Evolutionary conservation across 139 green algal species (phyloP), one percentile per base, ranked within the genome.

Genomic region (Protoeuglena noctilucae): DNA sequence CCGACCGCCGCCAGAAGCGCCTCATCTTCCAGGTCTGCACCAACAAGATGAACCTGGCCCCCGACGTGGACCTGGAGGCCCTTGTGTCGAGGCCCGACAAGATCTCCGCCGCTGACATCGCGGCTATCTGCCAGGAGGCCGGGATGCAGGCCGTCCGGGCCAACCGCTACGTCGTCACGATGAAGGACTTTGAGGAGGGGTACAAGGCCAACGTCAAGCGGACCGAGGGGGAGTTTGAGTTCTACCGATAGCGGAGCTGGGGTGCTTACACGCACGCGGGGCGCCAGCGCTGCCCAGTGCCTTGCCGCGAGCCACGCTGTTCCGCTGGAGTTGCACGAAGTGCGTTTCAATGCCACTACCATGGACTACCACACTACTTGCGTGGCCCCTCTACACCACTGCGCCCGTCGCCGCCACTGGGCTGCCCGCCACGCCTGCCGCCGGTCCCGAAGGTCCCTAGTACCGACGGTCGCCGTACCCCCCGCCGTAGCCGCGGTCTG

Each of bases 11-110:
- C 4, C 89, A 98, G 64, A 99, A 98, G 76, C 86, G 91, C 5
- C 76, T 97, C 3, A 79, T 98, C 12, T 98, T 98, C 84, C 88
- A 96, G 83, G 87, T 95, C 25, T 97, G 89, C 76, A 97, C 91
- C 1, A 66, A 58, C 25, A 92, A 86, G 62, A 98, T 98, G 91
- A 97, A 95, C 68, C 70, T 98, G 57, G 85, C 71, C 9, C 87
- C 96, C 54, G 91, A 98, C 70, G 91, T 99, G 26, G 91, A 99
- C 59, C 61, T 99, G 65, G 91, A 99, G 74, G 91, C 98, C 61
- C 98, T 95, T 53, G 87, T 97, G 22, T 83, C 70, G 4, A 71
- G 89, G 7, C 87, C 91, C 2, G 91, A 99, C 73, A 95, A 96
- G 76, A 95, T 99, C 67, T 90, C 76, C 59, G 92, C 89, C 12